Conservation (phyloP, 257 asterid genomes). For the Echium plantagineum region DNA sequence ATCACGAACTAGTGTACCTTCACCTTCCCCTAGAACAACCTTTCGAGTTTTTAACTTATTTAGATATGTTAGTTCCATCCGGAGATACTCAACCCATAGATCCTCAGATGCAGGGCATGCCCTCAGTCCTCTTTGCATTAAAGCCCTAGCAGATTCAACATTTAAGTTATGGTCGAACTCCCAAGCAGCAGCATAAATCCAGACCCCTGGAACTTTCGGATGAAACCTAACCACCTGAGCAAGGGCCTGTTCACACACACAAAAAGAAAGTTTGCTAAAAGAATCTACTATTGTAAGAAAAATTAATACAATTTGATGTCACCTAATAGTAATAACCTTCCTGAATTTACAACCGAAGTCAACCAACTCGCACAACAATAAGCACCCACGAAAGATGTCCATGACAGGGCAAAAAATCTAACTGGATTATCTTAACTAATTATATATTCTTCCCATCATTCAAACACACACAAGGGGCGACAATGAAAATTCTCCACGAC, state of each 20-base stretch:
- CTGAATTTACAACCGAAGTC: background rate
- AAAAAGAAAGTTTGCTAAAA: background rate
- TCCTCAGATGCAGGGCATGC: slow-evolving; percentile 83
- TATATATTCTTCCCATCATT: too few relatives aligned
- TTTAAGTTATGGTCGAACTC: slow-evolving; percentile 81
- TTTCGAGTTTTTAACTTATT: slow-evolving; percentile 79
- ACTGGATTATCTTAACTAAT: background rate
- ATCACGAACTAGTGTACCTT: slow-evolving; percentile 25
- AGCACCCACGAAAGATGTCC: background rate
- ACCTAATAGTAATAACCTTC: background rate
- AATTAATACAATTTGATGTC: background rate
- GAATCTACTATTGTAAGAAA: background rate
- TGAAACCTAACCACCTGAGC: slow-evolving; percentile 79
- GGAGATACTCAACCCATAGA: slow-evolving; percentile 88
- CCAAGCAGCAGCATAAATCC: slow-evolving; percentile 99
- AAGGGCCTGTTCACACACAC: slow-evolving; percentile 40
- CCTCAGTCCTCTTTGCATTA: slow-evolving; percentile 92
- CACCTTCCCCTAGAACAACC: slow-evolving; percentile 68
- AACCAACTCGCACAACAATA: background rate
- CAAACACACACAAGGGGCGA: too few relatives aligned
- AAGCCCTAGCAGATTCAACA: slow-evolving; percentile 78
- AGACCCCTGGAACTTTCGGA: slow-evolving; percentile 84
- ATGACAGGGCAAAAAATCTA: background rate
- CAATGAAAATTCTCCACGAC: too few relatives aligned
- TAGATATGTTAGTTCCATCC: slow-evolving; percentile 89